phyloP scores from a whole-genome alignment of 1,139 yeast species.

The Geotrichum bryndzae region DNA sequence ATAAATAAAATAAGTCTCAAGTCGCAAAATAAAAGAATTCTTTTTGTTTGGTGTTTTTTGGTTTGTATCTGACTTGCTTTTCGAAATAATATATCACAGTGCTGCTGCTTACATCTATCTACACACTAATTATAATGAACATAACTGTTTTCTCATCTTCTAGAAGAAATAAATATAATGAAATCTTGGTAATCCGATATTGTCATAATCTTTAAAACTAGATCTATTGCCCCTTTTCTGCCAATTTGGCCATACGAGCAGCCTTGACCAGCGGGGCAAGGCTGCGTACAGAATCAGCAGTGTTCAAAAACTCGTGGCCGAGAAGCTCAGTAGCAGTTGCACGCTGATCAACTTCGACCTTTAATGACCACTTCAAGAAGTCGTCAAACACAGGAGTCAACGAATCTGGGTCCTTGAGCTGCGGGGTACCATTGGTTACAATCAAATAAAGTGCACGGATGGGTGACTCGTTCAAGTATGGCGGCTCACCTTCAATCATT shows the following conservation, averaged over 20 bases:
- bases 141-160: neutral
- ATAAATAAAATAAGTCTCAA: neutral
- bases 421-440: conserved; percentile 94
- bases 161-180: neutral
- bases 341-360: conserved; percentile 78
- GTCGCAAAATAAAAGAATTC: neutral
- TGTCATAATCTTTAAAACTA: neutral
- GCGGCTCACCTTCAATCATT: conserved; percentile 99
- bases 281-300: conserved; percentile 66
- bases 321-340: conserved; percentile 75
- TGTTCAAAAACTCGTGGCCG: conserved; percentile 61
- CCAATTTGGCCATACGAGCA: conserved; percentile 68
- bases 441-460: conserved; percentile 84
- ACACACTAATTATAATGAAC: no score
- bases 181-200: neutral
- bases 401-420: conserved; percentile 80
- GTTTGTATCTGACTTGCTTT: no score
- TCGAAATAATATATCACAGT: no score
- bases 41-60: neutral
- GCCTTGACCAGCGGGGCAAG: conserved; percentile 84
- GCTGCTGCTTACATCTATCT: no score
- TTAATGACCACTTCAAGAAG: conserved; percentile 73
- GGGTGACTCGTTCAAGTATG: conserved; percentile 92
- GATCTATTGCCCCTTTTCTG: conserved; percentile 19
- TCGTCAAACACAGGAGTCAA: conserved; percentile 59